Base-by-base conservation (phyloP, 371 early-diverging fungal species). In the Globomyces sp. region DNA sequence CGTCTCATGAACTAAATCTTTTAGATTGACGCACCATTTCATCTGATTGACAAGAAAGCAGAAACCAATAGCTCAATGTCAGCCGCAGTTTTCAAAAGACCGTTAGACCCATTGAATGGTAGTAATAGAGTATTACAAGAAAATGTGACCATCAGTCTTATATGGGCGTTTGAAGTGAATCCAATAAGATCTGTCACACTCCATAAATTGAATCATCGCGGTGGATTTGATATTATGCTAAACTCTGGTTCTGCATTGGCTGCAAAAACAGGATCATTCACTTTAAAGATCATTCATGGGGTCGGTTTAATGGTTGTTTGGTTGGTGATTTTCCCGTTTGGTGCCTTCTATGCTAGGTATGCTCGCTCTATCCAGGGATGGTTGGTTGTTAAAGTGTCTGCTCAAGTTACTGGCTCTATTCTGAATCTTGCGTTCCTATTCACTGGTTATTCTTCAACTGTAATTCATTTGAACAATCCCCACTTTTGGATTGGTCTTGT, bases 331-430 rank as follows among this genome's bases (percentile, higher is more conserved):
- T 70, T 75, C 53, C 78, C 78, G 9, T 60, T 70, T 34, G 69
- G 64, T 39, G 62, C 72, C n/a, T 75, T 58, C 67, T 75, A 63
- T 49, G 73, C 74, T 1, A 68, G 78, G 42, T 77, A 77, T 66
- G 57, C 49, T 24, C 58, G 68, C 40, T 71, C 71, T 53, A 46
- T 44, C 34, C n/a, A 42, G 5, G 59, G 68, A 41, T 74, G 75
- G 78, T 59, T 68, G 52, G 36, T 66, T 40, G 60, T 77, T 47
- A 74, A 77, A 67, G 58, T 71, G 39, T 57, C 39, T 13, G 65
- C 66, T 9, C 77, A 76, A 66, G n/a, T 11, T 46, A 4, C 47
- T 40, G 77, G 77, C 2, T 4, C 58, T 0, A 36, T 71, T 49
- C 24, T 45, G 0, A 39, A 63, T 8, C 5, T 67, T 51, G 36